Conservation (phyloP, 2,329 filamentous ascomycete genomes). For the Xylariaceae sp. region DNA sequence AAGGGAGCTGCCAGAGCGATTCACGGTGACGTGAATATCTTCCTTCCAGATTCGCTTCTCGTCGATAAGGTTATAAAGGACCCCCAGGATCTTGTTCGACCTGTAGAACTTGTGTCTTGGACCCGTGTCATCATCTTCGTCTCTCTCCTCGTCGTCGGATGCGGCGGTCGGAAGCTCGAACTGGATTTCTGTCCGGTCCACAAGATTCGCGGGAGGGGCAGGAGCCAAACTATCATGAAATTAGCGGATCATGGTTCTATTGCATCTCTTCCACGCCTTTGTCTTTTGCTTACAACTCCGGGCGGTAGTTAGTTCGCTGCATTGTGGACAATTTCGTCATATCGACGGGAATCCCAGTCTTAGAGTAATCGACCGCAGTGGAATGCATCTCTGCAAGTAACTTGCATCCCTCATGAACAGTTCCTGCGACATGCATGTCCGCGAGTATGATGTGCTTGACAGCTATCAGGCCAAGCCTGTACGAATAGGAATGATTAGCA, state of each 20-base stretch:
- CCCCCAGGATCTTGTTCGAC: slow-evolving; percentile 66
- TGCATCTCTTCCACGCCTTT: not conserved
- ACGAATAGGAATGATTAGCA: no score
- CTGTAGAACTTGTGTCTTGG: slow-evolving; percentile 58
- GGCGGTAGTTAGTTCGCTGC: slow-evolving; percentile 38
- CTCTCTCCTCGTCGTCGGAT: slow-evolving; percentile 33
- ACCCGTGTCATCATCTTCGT: slow-evolving; percentile 47
- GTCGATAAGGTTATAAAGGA: slow-evolving; percentile 70
- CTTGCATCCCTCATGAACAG: slow-evolving; percentile 48
- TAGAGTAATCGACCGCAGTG: slow-evolving; percentile 72
- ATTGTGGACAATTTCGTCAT: slow-evolving; percentile 41
- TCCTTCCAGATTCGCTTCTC: slow-evolving; percentile 64
- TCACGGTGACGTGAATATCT: slow-evolving; percentile 39
- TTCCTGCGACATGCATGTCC: slow-evolving; percentile 54
- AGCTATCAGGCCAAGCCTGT: slow-evolving; percentile 51
- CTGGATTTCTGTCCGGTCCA: slow-evolving; percentile 43
- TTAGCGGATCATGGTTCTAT: not conserved
- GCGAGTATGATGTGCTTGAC: slow-evolving; percentile 62
- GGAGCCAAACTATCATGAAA: slow-evolving; percentile 40
- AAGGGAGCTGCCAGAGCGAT: slow-evolving; percentile 33
- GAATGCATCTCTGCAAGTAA: slow-evolving; percentile 64
- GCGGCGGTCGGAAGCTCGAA: slow-evolving; percentile 34
- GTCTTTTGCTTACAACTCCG: slow-evolving; percentile 51
- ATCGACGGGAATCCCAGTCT: slow-evolving; percentile 64
- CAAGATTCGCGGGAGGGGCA: slow-evolving; percentile 43